A percentile compares a stretch with the other conserved stretches of the same genome.
Conservation (phyloP, 2,329 filamentous ascomycete species). For the Monilinia fructicola region DNA sequence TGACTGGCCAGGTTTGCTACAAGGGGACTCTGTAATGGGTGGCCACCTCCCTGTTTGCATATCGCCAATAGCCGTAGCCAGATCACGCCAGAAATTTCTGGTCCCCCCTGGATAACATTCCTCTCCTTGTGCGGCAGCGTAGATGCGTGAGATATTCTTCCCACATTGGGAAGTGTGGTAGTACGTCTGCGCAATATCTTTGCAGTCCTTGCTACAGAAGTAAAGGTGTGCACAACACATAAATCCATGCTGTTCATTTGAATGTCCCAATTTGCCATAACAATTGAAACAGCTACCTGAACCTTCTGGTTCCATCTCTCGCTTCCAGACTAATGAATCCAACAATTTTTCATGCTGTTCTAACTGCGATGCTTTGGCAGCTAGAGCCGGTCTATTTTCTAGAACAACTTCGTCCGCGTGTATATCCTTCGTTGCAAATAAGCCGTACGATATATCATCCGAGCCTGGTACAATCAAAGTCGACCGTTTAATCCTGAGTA, state of each 20-base stretch:
- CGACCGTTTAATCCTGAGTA: background rate
- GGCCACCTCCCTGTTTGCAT: background rate
- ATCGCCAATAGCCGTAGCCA: conserved; percentile 1
- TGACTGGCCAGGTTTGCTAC: background rate
- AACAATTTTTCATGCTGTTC: background rate
- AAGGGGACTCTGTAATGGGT: background rate
- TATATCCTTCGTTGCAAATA: conserved; percentile 22
- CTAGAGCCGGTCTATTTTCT: background rate
- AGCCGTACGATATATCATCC: background rate
- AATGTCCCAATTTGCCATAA: background rate
- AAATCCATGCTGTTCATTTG: background rate
- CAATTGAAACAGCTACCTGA: background rate
- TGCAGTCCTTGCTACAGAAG: conserved; percentile 20
- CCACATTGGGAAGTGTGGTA: conserved; percentile 19
- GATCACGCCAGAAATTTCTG: background rate
- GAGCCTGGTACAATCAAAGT: background rate
- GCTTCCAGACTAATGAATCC: too few species aligned
- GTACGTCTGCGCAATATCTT: background rate
- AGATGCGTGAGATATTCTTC: conserved; percentile 11
- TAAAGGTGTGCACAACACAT: conserved; percentile 9
- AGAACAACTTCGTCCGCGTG: background rate
- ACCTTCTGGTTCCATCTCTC: background rate
- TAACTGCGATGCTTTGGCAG: background rate
- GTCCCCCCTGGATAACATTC: background rate
- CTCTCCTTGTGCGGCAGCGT: background rate